phyloP scores from a whole-genome alignment of 306 rosid species.

The Crotalaria pallida region DNA sequence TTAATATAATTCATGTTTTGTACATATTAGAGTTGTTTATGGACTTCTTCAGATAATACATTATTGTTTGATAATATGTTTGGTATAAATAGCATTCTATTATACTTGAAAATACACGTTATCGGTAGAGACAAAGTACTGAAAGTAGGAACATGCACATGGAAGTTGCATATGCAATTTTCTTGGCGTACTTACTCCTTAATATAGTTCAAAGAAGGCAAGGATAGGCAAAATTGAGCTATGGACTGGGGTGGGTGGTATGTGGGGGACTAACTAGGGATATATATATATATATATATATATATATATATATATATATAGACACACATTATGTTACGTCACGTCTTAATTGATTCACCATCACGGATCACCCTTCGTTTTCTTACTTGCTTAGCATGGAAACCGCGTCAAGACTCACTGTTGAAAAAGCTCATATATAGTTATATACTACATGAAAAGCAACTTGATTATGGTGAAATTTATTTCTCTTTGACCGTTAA shows the following conservation, averaged over 20 bases:
- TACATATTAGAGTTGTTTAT: conserved; percentile 11
- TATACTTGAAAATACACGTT: background rate
- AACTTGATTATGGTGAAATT: conserved; percentile 1
- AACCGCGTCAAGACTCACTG: conserved; percentile 47
- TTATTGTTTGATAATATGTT: conserved; percentile 9
- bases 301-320: too few species aligned
- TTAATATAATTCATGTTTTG: background rate
- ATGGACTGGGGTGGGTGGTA: conserved; percentile 11
- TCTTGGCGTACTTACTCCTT: background rate
- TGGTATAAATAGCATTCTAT: background rate
- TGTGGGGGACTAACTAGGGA: too few species aligned
- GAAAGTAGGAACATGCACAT: conserved; percentile 38
- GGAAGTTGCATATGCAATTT: conserved; percentile 23
- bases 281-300: too few species aligned
- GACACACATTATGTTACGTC: conserved; percentile 38
- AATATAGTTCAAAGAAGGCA: background rate
- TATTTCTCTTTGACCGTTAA: conserved; percentile 4
- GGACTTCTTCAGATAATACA: background rate
- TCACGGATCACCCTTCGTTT: conserved; percentile 16
- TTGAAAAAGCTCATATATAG: background rate
- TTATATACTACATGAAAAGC: background rate
- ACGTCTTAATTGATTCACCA: conserved; percentile 23
- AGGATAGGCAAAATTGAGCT: conserved; percentile 16
- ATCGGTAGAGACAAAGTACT: conserved; percentile 13
- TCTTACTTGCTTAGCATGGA: conserved; percentile 22